phyloP scores from a whole-genome alignment of 2,329 filamentous ascomycete species.

The Cercospora sp. region DNA sequence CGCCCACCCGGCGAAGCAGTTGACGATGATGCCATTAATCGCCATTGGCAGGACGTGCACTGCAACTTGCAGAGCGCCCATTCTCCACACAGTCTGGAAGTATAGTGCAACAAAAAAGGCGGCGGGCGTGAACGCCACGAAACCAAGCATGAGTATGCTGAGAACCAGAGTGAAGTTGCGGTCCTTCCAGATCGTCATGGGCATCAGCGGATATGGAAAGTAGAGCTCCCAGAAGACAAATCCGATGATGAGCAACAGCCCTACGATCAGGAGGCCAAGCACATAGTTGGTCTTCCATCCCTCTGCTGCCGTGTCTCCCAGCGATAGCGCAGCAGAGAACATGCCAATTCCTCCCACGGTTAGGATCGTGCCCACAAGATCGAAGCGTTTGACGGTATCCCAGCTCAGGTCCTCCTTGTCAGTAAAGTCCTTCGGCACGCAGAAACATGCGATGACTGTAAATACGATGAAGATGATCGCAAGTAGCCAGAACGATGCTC shows the following conservation, averaged over 20 bases:
- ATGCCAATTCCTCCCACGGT: conserved; percentile 66
- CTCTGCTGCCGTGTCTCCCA: conserved; percentile 57
- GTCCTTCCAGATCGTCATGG: conserved; percentile 62
- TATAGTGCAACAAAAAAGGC: conserved; percentile 59
- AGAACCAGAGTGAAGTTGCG: conserved; percentile 65
- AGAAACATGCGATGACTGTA: conserved; percentile 60
- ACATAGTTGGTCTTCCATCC: conserved; percentile 66
- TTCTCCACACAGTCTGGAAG: conserved; percentile 59
- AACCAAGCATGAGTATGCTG: conserved; percentile 58
- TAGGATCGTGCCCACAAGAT: conserved; percentile 61
- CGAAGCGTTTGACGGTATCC: conserved; percentile 59
- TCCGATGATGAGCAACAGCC: conserved; percentile 55
- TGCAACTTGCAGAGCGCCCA: conserved; percentile 60
- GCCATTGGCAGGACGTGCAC: conserved; percentile 67
- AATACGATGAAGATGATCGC: conserved; percentile 65
- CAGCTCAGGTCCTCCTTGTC: conserved; percentile 48
- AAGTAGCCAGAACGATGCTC: conserved; percentile 62
- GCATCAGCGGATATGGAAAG: conserved; percentile 48
- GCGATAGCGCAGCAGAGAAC: conserved; percentile 62
- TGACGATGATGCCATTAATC: conserved; percentile 63
- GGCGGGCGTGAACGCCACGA: conserved; percentile 57
- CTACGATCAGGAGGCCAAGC: conserved; percentile 62
- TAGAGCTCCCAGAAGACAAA: conserved; percentile 66
- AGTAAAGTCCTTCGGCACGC: conserved; percentile 59
- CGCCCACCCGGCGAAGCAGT: conserved; percentile 62